These are phyloP conservation scores for Chaetoscypha palmicola DNA, from an alignment of 2,329 filamentous ascomycete genomes.

Conservation along the genomic window DNA sequence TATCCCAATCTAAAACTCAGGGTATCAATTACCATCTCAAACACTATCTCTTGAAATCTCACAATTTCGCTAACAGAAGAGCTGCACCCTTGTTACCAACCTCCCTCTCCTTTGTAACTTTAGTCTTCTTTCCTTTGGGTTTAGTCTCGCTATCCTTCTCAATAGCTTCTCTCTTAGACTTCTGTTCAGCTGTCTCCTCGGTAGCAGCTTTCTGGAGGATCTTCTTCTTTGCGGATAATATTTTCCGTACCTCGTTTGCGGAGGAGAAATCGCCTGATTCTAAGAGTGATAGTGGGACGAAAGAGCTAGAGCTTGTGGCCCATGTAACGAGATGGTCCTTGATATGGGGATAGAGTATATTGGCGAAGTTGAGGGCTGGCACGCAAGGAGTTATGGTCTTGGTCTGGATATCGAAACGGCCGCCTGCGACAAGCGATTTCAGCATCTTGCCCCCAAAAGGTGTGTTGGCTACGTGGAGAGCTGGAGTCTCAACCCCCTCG, in stretches of 20 bases:
- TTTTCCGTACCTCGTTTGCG: conserved; percentile 59
- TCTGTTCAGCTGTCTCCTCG: conserved; percentile 49
- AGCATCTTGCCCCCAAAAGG: conserved; percentile 72
- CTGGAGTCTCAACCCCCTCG: conserved; percentile 9
- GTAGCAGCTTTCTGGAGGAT: conserved; percentile 59
- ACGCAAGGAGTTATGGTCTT: conserved; percentile 66
- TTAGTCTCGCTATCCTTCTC: conserved; percentile 37
- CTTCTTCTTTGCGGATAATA: conserved; percentile 67
- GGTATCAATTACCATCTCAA: not conserved
- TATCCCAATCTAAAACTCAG: too few relatives aligned
- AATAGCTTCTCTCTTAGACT: conserved; percentile 37
- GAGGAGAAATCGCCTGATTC: conserved; percentile 67
- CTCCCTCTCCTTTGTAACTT: conserved; percentile 33
- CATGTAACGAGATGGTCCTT: conserved; percentile 68
- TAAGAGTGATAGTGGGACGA: conserved; percentile 74
- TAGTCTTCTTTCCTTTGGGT: conserved; percentile 39
- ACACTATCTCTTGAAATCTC: conserved; percentile 1
- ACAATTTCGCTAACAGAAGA: conserved; percentile 52
- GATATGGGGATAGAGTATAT: conserved; percentile 75
- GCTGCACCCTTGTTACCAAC: conserved; percentile 57
- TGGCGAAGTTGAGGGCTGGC: conserved; percentile 72
- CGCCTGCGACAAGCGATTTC: conserved; percentile 84
- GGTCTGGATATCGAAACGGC: conserved; percentile 69
- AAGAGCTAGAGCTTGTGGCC: conserved; percentile 81
- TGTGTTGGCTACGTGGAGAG: conserved; percentile 51